Conservation (phyloP, 2,329 filamentous ascomycete genomes). For the Trematosphaeria pertusa region DNA sequence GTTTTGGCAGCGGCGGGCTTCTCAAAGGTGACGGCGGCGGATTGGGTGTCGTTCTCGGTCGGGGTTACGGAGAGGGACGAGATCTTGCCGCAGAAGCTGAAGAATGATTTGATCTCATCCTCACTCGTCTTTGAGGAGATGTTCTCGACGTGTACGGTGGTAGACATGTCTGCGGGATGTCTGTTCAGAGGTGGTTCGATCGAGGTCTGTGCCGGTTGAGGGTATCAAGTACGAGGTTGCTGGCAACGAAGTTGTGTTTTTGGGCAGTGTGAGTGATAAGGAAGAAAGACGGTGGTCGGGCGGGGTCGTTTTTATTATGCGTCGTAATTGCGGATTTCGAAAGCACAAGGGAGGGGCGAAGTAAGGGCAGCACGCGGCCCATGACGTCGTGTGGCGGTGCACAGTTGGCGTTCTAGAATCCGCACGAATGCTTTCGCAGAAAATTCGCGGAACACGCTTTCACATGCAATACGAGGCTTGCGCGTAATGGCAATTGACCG, state of each 20-base stretch:
- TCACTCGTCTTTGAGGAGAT: conserved; percentile 83
- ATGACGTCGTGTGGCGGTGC: no score
- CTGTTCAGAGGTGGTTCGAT: conserved; percentile 1
- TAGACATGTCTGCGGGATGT: conserved; percentile 51
- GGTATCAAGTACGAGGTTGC: background rate
- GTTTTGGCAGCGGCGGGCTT: conserved; percentile 97
- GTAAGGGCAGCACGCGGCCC: no score
- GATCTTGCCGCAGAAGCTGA: conserved; percentile 97
- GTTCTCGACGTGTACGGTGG: conserved; percentile 86
- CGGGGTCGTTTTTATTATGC: background rate
- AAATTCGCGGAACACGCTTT: no score
- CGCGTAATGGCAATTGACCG: no score
- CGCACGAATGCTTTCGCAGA: no score
- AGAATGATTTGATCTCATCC: conserved; percentile 94
- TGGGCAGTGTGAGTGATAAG: background rate
- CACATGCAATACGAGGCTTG: no score
- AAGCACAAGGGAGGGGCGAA: background rate
- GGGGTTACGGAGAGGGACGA: conserved; percentile 77
- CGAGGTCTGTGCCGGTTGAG: background rate
- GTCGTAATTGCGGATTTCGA: background rate
- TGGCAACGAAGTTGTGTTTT: background rate
- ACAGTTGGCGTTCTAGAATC: no score
- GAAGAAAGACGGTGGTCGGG: background rate
- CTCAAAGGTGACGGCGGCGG: conserved; percentile 93
- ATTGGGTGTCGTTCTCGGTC: conserved; percentile 70